Conservation (phyloP, 495 filamentous ascomycete species). For the Aspergillus bridgeri region DNA sequence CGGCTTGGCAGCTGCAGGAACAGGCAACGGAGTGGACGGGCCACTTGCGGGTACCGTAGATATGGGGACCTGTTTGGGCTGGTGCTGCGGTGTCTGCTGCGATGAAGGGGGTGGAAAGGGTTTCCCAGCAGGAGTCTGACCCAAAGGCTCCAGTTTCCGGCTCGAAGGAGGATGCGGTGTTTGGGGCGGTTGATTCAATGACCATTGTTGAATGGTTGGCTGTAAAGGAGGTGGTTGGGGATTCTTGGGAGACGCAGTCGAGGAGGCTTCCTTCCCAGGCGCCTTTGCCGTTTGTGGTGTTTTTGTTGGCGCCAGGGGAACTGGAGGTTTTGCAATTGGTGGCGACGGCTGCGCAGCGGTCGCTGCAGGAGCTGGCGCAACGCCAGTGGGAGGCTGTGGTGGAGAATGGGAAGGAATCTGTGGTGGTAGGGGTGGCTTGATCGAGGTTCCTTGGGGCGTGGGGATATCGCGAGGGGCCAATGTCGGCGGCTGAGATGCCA, state of each 20-base stretch:
- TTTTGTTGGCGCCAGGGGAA: constrained; percentile 12
- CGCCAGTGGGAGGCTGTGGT: constrained; percentile 4
- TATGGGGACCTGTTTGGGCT: constrained; percentile 14
- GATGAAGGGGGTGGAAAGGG: constrained; percentile 18
- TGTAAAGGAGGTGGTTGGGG: constrained; percentile 26
- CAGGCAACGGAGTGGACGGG: constrained; percentile 31
- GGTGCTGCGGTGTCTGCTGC: constrained; percentile 11
- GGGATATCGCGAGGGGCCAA: constrained; percentile 20
- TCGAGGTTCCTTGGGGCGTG: constrained; percentile 15
- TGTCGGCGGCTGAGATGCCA: constrained; percentile 30
- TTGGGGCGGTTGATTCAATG: constrained; percentile 37
- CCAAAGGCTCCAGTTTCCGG: constrained; percentile 6
- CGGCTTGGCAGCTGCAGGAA: constrained; percentile 20
- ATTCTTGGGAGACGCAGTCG: constrained; percentile 10
- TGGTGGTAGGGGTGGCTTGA: constrained; percentile 20
- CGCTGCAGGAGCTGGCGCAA: constrained; percentile 4
- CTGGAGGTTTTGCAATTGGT: constrained; percentile 19
- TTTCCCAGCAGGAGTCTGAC: constrained; percentile 16
- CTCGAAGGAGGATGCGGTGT: constrained; percentile 28
- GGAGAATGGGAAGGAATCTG: constrained; percentile 19
- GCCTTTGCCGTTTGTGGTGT: constrained; percentile 9
- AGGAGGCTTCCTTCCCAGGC: constrained; percentile 17
- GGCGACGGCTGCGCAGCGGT: constrained; percentile 29
- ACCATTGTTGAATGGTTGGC: constrained; percentile 43
- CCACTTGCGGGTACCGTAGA: constrained; percentile 16